phyloP scores from a whole-genome alignment of 2,329 filamentous ascomycete genomes.

The Paecilomyces formosus region DNA sequence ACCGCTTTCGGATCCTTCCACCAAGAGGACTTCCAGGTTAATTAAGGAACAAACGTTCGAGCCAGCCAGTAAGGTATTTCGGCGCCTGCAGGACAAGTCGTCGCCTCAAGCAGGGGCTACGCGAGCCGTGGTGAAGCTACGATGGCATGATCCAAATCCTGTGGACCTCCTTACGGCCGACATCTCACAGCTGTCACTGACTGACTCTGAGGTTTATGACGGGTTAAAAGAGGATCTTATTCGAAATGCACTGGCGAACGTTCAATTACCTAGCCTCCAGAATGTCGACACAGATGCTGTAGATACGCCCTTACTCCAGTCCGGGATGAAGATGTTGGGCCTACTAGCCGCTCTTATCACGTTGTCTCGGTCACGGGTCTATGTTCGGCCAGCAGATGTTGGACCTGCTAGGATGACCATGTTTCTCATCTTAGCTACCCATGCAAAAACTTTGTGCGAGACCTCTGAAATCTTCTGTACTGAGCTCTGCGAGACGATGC shows the following conservation, averaged over 20 bases:
- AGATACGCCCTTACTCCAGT: conserved; percentile 3
- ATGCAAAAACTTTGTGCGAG: conserved; percentile 10
- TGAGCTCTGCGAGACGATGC: conserved; percentile 6
- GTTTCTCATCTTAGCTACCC: conserved; percentile 10
- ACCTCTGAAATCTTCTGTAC: conserved; percentile 10
- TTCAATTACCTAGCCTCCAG: conserved; percentile 4
- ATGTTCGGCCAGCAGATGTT: conserved; percentile 4
- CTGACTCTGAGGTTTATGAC: neutral
- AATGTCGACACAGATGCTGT: neutral
- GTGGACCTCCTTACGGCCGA: conserved; percentile 7
- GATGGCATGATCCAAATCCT: conserved; percentile 1
- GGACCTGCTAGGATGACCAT: conserved; percentile 6
- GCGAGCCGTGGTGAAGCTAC: conserved; percentile 9
- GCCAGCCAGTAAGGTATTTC: conserved; percentile 1
- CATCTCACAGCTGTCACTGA: neutral
- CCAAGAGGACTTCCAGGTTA: neutral
- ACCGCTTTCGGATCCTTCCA: neutral
- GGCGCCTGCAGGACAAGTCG: conserved; percentile 1
- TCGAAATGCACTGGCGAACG: conserved; percentile 1
- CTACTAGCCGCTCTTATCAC: conserved; percentile 11
- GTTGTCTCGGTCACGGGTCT: conserved; percentile 7
- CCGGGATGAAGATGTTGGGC: conserved; percentile 8
- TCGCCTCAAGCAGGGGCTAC: neutral
- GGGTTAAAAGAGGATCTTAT: conserved; percentile 3
- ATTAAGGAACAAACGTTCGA: conserved; percentile 6